Evolutionary conservation across 768 basidiomycete species (phyloP).

Genomic region (Trichaptum fuscoviolaceum): DNA sequence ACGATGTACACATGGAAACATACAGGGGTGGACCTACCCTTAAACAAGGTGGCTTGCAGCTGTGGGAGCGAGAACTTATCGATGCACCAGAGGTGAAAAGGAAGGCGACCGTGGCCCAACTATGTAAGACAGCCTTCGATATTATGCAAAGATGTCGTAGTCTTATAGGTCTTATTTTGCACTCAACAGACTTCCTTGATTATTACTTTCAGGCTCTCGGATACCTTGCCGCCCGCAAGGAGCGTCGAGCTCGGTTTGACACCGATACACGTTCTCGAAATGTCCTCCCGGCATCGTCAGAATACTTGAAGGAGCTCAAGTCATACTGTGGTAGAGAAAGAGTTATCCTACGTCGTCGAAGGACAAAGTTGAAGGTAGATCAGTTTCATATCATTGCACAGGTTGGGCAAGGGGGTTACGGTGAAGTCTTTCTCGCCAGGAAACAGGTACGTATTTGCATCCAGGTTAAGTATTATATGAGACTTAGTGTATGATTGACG

Average conservation of each 20-base stretch:
- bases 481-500: not conserved
- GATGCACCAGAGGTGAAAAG: constrained; percentile 85
- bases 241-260: constrained; percentile 79
- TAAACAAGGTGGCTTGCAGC: constrained; percentile 48
- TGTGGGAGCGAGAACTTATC: constrained; percentile 84
- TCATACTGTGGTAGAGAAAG: constrained; percentile 94
- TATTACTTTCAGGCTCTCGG: constrained; percentile 97
- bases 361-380: constrained; percentile 88
- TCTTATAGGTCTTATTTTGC: not conserved
- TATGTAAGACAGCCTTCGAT: constrained; percentile 56
- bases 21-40: constrained; percentile 50
- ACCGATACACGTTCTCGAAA: constrained; percentile 69
- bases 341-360: constrained; percentile 84
- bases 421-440: constrained; percentile 92
- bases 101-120: constrained; percentile 95
- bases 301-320: constrained; percentile 77
- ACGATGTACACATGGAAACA: constrained; percentile 70
- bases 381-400: constrained; percentile 99
- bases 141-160: too few species aligned
- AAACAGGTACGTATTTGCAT: constrained; percentile 43
- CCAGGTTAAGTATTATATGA: not conserved
- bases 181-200: constrained; percentile 78
- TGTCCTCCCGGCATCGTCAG: constrained; percentile 37
- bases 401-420: constrained; percentile 98
- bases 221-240: constrained; percentile 81